Evolutionary conservation across 2,329 filamentous ascomycete species (phyloP), one percentile per base, ranked within the genome.

Genomic region (Didymella pinodella): DNA sequence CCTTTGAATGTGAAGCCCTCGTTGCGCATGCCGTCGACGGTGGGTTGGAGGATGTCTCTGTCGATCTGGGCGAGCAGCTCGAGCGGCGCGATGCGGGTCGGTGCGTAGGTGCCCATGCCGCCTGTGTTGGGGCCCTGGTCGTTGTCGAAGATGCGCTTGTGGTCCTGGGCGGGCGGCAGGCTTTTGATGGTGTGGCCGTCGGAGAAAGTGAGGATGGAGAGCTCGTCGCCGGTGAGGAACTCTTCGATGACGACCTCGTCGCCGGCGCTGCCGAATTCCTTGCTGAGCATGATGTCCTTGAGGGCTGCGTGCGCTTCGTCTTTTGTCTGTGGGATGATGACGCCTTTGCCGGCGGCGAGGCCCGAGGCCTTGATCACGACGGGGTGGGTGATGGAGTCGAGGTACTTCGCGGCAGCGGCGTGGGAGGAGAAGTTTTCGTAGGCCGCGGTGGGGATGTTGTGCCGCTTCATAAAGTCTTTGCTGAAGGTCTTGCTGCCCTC

Each of bases 401-500:
- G 81, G 75, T 98, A 96, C 67, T 86, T 80, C 65, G 83, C 82
- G 14, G 93, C 93, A 46, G 86, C 81, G 54, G 89, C 85, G 77
- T 90, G 93, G 70, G 91, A 84, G 76, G 84, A 87, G 75, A 98
- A 97, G 81, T 96, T 97, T 77, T 90, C 87, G 80, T 97, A 98
- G 38, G 86, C 87, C 16, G 95, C 95, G 0, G 95, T 98, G 36
- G 94, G 93, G 69, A 99, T 96, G 70, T 85, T 85, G 80, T 96
- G 88, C 65, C 89, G 88, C 78, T 90, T 89, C 95, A 98, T 99
- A 75, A 98, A 98, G 78, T 98, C 93, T 77, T 99, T 99, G 62
- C 91, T 93, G 78, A 96, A 98, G 11, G 94, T 91, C 83, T 99
- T 99, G 81, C 91, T 96, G 60, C 95, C 95, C 79, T 99, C 95